Base-by-base conservation (phyloP, 179 eudicot genomes). In the Silene vulgaris region DNA sequence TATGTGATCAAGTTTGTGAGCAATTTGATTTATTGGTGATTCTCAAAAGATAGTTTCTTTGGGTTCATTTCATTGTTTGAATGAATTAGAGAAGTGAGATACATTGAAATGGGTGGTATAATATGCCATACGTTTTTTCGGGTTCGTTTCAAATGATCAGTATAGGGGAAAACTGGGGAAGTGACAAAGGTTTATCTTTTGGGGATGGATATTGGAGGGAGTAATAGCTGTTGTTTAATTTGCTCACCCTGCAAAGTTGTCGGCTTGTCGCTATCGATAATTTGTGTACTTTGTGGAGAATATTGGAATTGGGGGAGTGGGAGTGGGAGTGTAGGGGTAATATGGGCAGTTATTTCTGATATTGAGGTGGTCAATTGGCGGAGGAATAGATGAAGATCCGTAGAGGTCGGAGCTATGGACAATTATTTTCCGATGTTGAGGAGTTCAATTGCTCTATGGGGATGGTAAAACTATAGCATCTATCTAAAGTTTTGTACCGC, bases 11-110 rank as follows among this genome's bases (percentile, higher is more conserved):
- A 32, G 9, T 12, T 61, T 32, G 28, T 37, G 6, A 13, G 9
- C 35, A 56, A 56, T 45, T 19, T 72, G 50, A 56, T 23, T 74
- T 74, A 56, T 21, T 45, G 26, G 8, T 62, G 67, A 21, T 62
- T 74, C 0, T n/a, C 5, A 2, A 64, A 5, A 74, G 43, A 26
- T 65, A 48, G 20, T 70, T 70, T 40, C 4, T 23, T 4, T 12
- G 4, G 20, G 61, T 45, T 70, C 8, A 23, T 70, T 7, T 13
- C n/a, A 19, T 19, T 69, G 5, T 8, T 68, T 19, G 16, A 52
- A 69, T 69, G 30, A 43, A 8, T 68, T 17, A 8, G 23, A 35
- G 8, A 50, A 17, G 28, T 19, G 32, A 17, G 11, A 4, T 68
- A n/a, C 4, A 68, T 40, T 9, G 37, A 16, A 35, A 67, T 43